phyloP scores from a whole-genome alignment of 2,329 filamentous ascomycete species.

The Blumeriella jaapii region DNA sequence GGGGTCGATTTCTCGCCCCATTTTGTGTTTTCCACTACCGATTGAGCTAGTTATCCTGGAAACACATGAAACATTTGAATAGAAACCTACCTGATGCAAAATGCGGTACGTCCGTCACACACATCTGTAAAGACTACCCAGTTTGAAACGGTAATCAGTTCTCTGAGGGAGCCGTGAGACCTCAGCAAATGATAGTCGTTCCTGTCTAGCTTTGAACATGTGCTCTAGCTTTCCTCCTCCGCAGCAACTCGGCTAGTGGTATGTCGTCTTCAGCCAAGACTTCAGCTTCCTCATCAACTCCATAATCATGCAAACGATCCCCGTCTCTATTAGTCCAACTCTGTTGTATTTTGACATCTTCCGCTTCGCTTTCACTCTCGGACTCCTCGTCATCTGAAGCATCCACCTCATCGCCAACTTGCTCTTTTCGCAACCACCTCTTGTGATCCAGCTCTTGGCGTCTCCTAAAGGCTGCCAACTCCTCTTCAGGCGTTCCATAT shows the following conservation, averaged over 20 bases:
- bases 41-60: too few species aligned
- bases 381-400: slow-evolving; percentile 16
- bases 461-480: slow-evolving; percentile 35
- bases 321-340: slow-evolving; percentile 68
- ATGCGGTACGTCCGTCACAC: too few species aligned
- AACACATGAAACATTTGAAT: too few species aligned
- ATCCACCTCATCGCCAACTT: slow-evolving; percentile 21
- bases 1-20: too few species aligned
- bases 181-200: neutral
- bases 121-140: too few species aligned
- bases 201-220: neutral
- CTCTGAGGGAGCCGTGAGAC: too few species aligned
- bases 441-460: slow-evolving; percentile 39
- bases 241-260: slow-evolving; percentile 56
- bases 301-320: slow-evolving; percentile 63
- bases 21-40: too few species aligned
- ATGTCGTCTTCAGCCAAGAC: slow-evolving; percentile 50
- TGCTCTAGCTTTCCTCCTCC: slow-evolving; percentile 35
- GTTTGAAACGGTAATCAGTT: too few species aligned
- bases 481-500: slow-evolving; percentile 28
- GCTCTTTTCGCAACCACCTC: slow-evolving; percentile 24
- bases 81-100: too few species aligned
- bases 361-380: slow-evolving; percentile 25
- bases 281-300: slow-evolving; percentile 67
- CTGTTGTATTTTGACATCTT: slow-evolving; percentile 26